Percentiles rank a stretch among this genome's conserved stretches.
These are phyloP conservation scores for Crithidia fasciculata DNA, from an alignment of 208 protist species.

Conservation along the genomic window DNA sequence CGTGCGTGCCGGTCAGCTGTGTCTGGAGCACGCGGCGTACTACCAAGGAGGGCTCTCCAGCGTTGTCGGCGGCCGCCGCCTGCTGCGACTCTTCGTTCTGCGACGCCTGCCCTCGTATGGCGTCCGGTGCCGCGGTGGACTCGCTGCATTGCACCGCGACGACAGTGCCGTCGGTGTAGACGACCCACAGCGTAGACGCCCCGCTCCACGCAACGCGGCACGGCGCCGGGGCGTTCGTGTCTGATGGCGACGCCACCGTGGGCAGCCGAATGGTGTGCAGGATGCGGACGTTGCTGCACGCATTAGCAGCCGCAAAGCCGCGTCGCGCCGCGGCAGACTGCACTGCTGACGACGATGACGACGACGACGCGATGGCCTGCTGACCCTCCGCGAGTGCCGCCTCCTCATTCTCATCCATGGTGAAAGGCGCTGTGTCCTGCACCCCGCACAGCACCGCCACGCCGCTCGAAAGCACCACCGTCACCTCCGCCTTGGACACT, in stretches of 20 bases:
- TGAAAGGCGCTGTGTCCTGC: slow-evolving; percentile 1
- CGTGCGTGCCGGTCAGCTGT: slow-evolving; percentile 1
- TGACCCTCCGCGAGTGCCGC: not conserved
- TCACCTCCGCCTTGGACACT: slow-evolving; percentile 45
- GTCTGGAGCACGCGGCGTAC: slow-evolving; percentile 7
- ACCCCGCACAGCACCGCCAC: slow-evolving; percentile 50
- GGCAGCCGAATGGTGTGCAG: slow-evolving; percentile 31
- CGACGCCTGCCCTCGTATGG: not conserved
- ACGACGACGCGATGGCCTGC: not conserved
- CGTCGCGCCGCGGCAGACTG: slow-evolving; percentile 3
- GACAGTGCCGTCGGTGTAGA: slow-evolving; percentile 58
- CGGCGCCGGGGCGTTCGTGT: slow-evolving; percentile 9
- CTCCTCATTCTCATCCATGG: not conserved
- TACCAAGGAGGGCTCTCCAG: not conserved
- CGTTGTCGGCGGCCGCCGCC: not conserved
- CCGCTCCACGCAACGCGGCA: slow-evolving; percentile 42
- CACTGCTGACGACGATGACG: not conserved
- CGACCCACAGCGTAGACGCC: slow-evolving; percentile 50
- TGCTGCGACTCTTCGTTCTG: slow-evolving; percentile 12
- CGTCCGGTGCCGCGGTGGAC: not conserved
- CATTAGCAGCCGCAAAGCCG: slow-evolving; percentile 19
- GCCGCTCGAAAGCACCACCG: slow-evolving; percentile 56
- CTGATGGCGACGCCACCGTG: not conserved
- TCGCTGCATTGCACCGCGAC: slow-evolving; percentile 29
- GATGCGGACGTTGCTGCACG: slow-evolving; percentile 14